These are phyloP conservation scores for Phlebopus sp. DNA, from an alignment of 1,284 basidiomycete species.

Conservation along the genomic window DNA sequence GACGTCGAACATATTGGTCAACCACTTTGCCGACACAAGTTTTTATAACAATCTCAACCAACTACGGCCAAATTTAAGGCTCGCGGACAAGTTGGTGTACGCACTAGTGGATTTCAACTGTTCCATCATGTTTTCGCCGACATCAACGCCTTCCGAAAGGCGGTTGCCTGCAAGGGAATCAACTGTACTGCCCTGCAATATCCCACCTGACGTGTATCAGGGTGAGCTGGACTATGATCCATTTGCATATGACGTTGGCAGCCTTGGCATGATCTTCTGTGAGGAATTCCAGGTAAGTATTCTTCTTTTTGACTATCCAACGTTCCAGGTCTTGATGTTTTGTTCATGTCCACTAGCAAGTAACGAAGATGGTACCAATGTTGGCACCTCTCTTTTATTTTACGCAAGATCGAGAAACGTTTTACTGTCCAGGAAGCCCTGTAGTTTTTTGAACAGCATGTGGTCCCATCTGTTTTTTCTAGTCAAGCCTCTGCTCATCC, in stretches of 20 bases:
- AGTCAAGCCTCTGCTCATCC: neutral
- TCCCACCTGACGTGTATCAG: slow-evolving; percentile 15
- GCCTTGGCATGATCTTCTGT: slow-evolving; percentile 16
- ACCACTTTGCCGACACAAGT: neutral
- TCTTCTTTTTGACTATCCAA: neutral
- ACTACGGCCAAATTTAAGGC: neutral
- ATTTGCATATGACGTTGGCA: slow-evolving; percentile 27
- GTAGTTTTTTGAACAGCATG: slow-evolving; percentile 18
- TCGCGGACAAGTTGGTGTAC: neutral
- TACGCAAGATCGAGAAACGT: slow-evolving; percentile 16
- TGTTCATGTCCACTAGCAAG: slow-evolving; percentile 12
- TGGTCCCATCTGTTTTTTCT: neutral
- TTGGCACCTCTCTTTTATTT: slow-evolving; percentile 29
- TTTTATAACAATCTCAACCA: no score
- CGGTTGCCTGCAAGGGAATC: slow-evolving; percentile 11
- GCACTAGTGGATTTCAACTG: slow-evolving; percentile 19
- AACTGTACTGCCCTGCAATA: slow-evolving; percentile 8
- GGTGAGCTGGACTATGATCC: slow-evolving; percentile 32
- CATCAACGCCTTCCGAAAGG: neutral
- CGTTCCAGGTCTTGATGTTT: no score
- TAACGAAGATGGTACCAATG: slow-evolving; percentile 16
- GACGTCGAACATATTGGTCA: neutral
- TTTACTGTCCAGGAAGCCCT: slow-evolving; percentile 29
- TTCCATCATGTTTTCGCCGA: slow-evolving; percentile 16
- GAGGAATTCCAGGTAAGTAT: slow-evolving; percentile 5